Percentiles rank a stretch among this genome's conserved stretches.
Conservation (phyloP, 495 filamentous ascomycete genomes). For the Astrothelium macrocarpum region DNA sequence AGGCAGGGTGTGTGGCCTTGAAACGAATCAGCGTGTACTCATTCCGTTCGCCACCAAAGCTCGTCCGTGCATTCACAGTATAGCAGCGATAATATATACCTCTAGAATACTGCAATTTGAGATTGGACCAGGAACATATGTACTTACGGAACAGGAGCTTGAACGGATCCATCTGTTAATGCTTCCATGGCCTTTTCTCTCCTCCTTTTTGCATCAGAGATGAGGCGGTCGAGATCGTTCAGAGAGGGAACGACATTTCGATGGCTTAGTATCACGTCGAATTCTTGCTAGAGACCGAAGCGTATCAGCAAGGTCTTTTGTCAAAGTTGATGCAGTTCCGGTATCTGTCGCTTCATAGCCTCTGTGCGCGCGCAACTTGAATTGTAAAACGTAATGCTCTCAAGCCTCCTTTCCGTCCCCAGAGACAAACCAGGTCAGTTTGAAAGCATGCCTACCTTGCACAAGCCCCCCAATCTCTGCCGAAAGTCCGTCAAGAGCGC, state of each 20-base stretch:
- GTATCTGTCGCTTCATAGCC: neutral
- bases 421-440: neutral
- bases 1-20: constrained; percentile 68
- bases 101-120: neutral
- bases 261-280: constrained; percentile 63
- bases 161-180: constrained; percentile 21
- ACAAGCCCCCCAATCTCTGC: constrained; percentile 23
- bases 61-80: neutral
- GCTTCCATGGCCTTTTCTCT: constrained; percentile 34
- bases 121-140: neutral
- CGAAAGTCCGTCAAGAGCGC: constrained; percentile 27
- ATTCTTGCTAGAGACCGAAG: constrained; percentile 46
- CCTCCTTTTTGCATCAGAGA: constrained; percentile 58
- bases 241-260: constrained; percentile 61
- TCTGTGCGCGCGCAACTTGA: neutral
- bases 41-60: neutral
- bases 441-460: constrained; percentile 6
- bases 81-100: neutral
- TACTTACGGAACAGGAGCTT: constrained; percentile 41
- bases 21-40: neutral
- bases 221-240: constrained; percentile 72
- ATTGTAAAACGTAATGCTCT: neutral
- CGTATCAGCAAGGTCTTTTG: neutral
- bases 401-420: constrained; percentile 28
- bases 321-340: neutral